Evolutionary conservation across 1,284 basidiomycete species (phyloP), one percentile per base, ranked within the genome.

Genomic region (Trichosporon asahii): DNA sequence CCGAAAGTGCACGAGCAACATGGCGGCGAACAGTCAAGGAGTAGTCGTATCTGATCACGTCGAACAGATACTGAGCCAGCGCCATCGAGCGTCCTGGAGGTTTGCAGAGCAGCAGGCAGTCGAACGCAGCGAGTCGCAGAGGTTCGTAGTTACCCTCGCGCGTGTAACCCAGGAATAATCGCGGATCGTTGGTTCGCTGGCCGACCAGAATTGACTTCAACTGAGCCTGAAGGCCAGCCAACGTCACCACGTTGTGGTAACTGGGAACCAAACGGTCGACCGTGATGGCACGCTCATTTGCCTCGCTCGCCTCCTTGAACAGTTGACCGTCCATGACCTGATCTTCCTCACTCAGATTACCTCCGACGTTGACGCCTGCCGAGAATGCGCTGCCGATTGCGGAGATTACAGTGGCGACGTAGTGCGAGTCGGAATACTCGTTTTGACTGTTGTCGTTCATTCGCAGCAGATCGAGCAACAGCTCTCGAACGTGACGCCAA

Each of bases 361-460:
- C 66, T 8, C 61, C 65, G 33, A 72, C 64, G 3, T 76, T 73
- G 12, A 74, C 75, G 14, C 79, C 76, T 14, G 75, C 73, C 14
- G 78, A 75, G 55, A 79, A 76, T 12, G 80, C 81, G 64, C 80
- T 80, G 29, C 92, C 92, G 15, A 95, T 86, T 1, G 92, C 89
- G 31, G 92, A 89, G 68, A 98, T 92, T 72, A 96, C 86, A 1
- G 91, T 89, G 72, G 93, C 93, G 18, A 98, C 89, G 81, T 97
- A 98, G 76, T 91, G 90, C 6, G 92, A 93, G 81, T 98, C 96
- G 40, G 93, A 92, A 77, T 90, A 96, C 90, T 88, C 85, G 80
- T 98, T 98, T 21, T 89, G 88, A 2, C 94, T 95, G 79, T 98
- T 99, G 83, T 98, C 95, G 81, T 99, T 98, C 81, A 93, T 94